Conservation (phyloP, 2,329 filamentous ascomycete genomes). For the Apiospora pterosperma region DNA sequence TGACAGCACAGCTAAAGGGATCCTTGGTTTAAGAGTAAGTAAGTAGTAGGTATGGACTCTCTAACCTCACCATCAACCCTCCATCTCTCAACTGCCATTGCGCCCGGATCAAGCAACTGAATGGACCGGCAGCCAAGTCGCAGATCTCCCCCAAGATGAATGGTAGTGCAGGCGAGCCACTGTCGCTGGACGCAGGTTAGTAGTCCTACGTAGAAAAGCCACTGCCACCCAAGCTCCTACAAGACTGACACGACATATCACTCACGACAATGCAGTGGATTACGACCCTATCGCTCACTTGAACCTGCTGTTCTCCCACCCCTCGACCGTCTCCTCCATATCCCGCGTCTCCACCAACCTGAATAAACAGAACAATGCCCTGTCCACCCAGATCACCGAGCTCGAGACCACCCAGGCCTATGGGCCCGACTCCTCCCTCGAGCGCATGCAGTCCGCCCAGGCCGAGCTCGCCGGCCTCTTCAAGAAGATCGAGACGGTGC, state of each 20-base stretch:
- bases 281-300: slow-evolving; percentile 93
- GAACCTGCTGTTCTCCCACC: slow-evolving; percentile 89
- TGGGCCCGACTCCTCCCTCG: slow-evolving; percentile 81
- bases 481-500: slow-evolving; percentile 90
- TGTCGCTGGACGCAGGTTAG: slow-evolving; percentile 44
- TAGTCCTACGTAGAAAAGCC: neutral
- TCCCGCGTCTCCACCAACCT: slow-evolving; percentile 71
- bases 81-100: neutral
- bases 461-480: slow-evolving; percentile 86
- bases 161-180: slow-evolving; percentile 29
- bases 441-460: slow-evolving; percentile 88
- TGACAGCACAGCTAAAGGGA: neutral
- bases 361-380: slow-evolving; percentile 72
- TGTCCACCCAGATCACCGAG: slow-evolving; percentile 72
- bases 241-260: neutral
- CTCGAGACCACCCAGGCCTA: slow-evolving; percentile 78
- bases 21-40: too few relatives aligned
- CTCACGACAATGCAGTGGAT: slow-evolving; percentile 48
- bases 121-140: neutral
- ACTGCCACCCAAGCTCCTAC: slow-evolving; percentile 4
- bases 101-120: neutral
- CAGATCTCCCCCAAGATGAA: slow-evolving; percentile 33
- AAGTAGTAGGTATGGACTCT: neutral
- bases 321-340: slow-evolving; percentile 77
- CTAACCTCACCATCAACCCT: neutral